These are phyloP conservation scores for Hypoxylon sp. DNA, from an alignment of 2,329 filamentous ascomycete genomes.

Conservation along the genomic window DNA sequence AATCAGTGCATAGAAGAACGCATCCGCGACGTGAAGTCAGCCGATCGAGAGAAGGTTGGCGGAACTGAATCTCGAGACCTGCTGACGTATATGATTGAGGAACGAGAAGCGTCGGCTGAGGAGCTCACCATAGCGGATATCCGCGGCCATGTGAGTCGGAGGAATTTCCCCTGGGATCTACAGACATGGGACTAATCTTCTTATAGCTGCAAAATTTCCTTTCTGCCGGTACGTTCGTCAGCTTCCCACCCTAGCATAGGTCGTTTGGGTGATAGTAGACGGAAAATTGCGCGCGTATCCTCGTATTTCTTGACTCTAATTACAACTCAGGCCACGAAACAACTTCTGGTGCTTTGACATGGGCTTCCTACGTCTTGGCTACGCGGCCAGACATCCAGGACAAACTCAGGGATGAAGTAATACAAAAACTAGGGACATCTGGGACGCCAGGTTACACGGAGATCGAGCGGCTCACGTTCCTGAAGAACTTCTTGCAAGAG, in stretches of 20 bases:
- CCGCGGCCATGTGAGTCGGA: conserved; percentile 30
- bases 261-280: background rate
- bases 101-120: conserved; percentile 30
- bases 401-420: conserved; percentile 23
- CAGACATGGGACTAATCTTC: conserved; percentile 1
- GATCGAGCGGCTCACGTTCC: conserved; percentile 24
- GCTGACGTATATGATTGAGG: conserved; percentile 54
- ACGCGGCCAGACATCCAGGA: conserved; percentile 29
- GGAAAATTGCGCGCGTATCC: background rate
- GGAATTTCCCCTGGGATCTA: background rate
- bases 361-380: conserved; percentile 34
- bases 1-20: conserved; percentile 47
- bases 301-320: background rate
- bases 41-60: conserved; percentile 34
- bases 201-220: conserved; percentile 34
- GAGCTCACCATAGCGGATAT: conserved; percentile 30
- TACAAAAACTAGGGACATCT: conserved; percentile 13
- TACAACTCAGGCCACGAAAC: conserved; percentile 27
- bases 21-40: conserved; percentile 41
- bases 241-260: background rate
- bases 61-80: conserved; percentile 44
- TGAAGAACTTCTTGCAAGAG: conserved; percentile 34
- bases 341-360: conserved; percentile 31
- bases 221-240: conserved; percentile 26
- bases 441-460: conserved; percentile 21